Conservation (phyloP, 805 yeast species). For the Candida caryicola region DNA sequence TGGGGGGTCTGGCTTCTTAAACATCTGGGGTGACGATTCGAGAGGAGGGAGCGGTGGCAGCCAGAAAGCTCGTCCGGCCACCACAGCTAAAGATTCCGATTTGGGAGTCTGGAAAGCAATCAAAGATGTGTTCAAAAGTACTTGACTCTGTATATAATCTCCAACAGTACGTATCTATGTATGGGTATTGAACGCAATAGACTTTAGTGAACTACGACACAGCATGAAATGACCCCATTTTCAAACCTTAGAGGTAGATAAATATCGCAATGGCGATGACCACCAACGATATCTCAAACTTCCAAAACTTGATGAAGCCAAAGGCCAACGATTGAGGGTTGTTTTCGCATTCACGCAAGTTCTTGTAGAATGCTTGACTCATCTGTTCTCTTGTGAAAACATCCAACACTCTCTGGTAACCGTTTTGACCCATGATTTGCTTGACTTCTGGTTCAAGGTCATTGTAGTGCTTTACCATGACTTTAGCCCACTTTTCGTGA, state of each 20-base stretch:
- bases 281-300: conserved; percentile 7
- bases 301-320: conserved; percentile 10
- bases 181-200: too few species aligned
- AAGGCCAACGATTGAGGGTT: neutral
- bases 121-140: conserved; percentile 22
- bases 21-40: conserved; percentile 7
- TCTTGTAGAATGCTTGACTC: conserved; percentile 30
- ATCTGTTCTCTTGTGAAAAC: conserved; percentile 47
- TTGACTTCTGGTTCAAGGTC: conserved; percentile 19
- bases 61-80: neutral
- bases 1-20: conserved; percentile 5
- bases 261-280: conserved; percentile 3
- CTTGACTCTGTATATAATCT: neutral
- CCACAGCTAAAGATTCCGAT: neutral
- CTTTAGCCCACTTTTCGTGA: conserved; percentile 52
- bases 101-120: conserved; percentile 28
- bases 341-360: conserved; percentile 6
- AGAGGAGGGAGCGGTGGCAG: conserved; percentile 7
- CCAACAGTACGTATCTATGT: too few species aligned
- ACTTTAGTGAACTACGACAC: too few species aligned
- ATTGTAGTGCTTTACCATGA: conserved; percentile 39
- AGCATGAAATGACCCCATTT: too few species aligned
- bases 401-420: conserved; percentile 33
- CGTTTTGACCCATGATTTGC: conserved; percentile 32
- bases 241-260: neutral